Percentiles rank a stretch among this genome's conserved stretches.
Conservation (phyloP, 768 basidiomycete genomes). For the Leucosporidium creatinivorum region DNA sequence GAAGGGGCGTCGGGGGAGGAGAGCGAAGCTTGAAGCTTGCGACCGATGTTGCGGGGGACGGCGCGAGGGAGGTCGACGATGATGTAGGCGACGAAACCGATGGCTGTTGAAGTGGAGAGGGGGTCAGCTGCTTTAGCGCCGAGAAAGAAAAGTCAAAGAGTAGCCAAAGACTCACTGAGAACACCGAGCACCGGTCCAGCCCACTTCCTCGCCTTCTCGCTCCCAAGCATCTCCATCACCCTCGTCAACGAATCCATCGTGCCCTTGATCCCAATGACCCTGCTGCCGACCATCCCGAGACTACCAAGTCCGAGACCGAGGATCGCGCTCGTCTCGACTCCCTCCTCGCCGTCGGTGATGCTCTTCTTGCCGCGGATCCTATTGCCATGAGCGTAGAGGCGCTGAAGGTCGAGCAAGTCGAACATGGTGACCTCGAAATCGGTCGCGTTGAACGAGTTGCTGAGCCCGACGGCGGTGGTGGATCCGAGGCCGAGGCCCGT, state of each 20-base stretch:
- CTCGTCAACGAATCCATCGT: conserved; percentile 73
- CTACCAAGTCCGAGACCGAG: conserved; percentile 38
- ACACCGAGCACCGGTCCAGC: conserved; percentile 76
- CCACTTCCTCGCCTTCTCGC: conserved; percentile 70
- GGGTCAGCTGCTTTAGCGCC: not conserved
- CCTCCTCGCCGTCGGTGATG: conserved; percentile 40
- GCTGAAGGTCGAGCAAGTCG: conserved; percentile 53
- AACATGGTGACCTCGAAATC: conserved; percentile 47
- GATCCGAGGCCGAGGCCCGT: conserved; percentile 63
- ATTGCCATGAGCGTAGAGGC: conserved; percentile 43
- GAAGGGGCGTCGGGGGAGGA: conserved; percentile 4
- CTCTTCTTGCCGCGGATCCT: conserved; percentile 40
- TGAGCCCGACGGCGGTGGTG: conserved; percentile 57
- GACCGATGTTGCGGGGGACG: conserved; percentile 81
- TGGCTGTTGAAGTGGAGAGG: conserved; percentile 35
- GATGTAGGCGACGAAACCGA: conserved; percentile 71
- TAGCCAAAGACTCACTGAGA: conserved; percentile 40
- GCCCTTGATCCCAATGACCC: conserved; percentile 81
- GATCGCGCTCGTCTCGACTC: conserved; percentile 49
- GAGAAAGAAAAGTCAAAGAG: not conserved
- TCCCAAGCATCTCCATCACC: conserved; percentile 67
- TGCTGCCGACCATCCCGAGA: conserved; percentile 48
- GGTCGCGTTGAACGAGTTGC: conserved; percentile 18
- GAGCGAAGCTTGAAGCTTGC: conserved; percentile 66
- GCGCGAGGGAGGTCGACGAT: conserved; percentile 78